A percentile compares a stretch with the other conserved stretches of the same genome.
phyloP scores from a whole-genome alignment of 2,329 filamentous ascomycete species.

The Pseudocercospora musae region DNA sequence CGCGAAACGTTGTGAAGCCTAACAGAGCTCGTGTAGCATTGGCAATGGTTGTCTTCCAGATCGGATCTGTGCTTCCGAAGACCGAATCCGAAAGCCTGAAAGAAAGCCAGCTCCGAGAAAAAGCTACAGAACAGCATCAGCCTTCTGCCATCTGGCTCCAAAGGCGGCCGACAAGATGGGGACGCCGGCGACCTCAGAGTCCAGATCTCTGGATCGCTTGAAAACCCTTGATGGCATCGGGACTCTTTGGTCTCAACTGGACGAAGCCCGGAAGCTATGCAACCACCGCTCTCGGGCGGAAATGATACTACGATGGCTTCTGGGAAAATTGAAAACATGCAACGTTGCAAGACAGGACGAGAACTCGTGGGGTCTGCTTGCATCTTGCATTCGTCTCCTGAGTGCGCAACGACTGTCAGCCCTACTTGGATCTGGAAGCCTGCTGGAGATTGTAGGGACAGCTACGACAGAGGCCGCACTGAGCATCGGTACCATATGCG shows the following conservation, averaged over 20 bases:
- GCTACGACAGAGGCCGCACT: constrained; percentile 37
- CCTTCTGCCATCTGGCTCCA: neutral
- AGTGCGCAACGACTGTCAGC: constrained; percentile 67
- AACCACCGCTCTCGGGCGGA: constrained; percentile 42
- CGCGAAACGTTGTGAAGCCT: neutral
- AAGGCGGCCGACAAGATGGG: constrained; percentile 11
- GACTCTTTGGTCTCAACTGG: constrained; percentile 26
- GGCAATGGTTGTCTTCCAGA: neutral
- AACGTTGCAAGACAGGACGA: constrained; percentile 42
- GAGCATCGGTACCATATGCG: constrained; percentile 1
- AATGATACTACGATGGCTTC: constrained; percentile 65
- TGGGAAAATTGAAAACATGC: constrained; percentile 55
- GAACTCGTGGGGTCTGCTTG: constrained; percentile 58
- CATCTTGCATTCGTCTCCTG: constrained; percentile 60
- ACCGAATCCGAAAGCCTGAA: constrained; percentile 5
- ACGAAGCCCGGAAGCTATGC: constrained; percentile 30
- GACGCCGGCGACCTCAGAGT: constrained; percentile 10
- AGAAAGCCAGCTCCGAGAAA: constrained; percentile 4
- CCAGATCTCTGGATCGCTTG: constrained; percentile 39
- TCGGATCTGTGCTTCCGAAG: neutral
- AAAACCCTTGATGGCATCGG: constrained; percentile 37
- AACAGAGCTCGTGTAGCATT: neutral
- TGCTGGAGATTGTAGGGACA: constrained; percentile 63
- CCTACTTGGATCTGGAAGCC: constrained; percentile 66
- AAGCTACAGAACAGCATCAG: constrained; percentile 7